Evolutionary conservation across 495 filamentous ascomycete genomes (phyloP), one percentile per base, ranked within the genome.

Genomic region (Aspergillus taichungensis): DNA sequence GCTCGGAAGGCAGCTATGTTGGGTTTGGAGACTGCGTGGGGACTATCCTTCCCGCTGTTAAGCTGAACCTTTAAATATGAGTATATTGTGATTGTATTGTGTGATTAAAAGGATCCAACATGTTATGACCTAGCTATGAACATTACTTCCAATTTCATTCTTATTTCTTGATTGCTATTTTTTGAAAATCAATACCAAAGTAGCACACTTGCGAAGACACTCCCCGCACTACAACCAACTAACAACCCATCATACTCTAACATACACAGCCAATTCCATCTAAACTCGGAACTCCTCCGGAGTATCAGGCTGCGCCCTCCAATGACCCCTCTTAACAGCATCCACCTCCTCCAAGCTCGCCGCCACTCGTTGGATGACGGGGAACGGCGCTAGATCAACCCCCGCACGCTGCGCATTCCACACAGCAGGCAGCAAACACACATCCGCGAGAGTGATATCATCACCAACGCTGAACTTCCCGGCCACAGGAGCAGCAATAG

Each of bases 21-120:
- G 86, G 86, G 0, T 91, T 88, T 59, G 86, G 86, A 6, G 76
- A 81, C 45, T 88, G 84, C 52, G 61, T 62, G 18, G 86, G 84
- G 14, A 72, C 61, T 9, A 72, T 84, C 45, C 53, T 78, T 39
- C 70, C 72, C 6, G 60, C 75, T 10, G 39, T 66, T 34, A 51
- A 62, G 24, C 45, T 65, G 36, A 37, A 51, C 3, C 43, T 51
- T 30, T 51, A 46, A 43, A 24, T 24, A 24, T 33, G 29, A 13
- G 6, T n/a, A 5, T 10, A 3, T 34, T 43, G 11, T 43, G 36
- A 30, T 42, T 30, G 27, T 12, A 11, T 8, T 42, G 33, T 30
- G 13, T 48, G 13, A 27, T 35, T 42, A 34, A 35, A 8, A 37
- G 8, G 35, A 10, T 13, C 2, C 13, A 7, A 37, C 35, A 10